These are phyloP conservation scores for Vishniacozyma victoriae DNA, from an alignment of 768 basidiomycete species.

Conservation along the genomic window DNA sequence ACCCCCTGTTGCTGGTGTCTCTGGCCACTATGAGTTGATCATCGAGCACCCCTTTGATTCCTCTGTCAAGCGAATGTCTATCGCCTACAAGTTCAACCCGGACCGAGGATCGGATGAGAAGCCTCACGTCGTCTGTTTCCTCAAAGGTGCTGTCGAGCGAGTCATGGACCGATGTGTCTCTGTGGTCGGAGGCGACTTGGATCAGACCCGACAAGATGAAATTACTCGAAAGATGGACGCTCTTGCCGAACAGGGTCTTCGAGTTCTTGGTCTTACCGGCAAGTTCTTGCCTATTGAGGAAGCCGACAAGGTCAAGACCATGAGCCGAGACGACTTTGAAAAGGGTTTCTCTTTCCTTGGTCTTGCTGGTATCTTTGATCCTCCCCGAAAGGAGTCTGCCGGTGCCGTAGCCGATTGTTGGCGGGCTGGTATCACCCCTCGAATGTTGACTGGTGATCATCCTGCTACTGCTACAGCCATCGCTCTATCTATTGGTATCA, in stretches of 20 bases:
- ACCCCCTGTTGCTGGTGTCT: constrained; percentile 25
- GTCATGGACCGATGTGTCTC: constrained; percentile 53
- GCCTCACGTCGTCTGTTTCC: constrained; percentile 34
- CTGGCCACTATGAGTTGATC: constrained; percentile 45
- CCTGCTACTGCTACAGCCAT: constrained; percentile 56
- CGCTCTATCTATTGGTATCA: constrained; percentile 53
- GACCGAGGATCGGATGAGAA: constrained; percentile 11
- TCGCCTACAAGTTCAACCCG: constrained; percentile 33
- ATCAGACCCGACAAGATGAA: constrained; percentile 28
- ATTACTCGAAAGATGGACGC: constrained; percentile 39
- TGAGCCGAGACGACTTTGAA: constrained; percentile 52
- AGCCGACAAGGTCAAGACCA: constrained; percentile 36
- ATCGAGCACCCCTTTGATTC: constrained; percentile 54
- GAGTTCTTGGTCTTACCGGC: constrained; percentile 49
- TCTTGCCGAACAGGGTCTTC: constrained; percentile 49
- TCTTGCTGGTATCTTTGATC: constrained; percentile 56
- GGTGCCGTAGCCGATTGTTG: constrained; percentile 55
- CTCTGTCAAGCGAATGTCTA: constrained; percentile 54
- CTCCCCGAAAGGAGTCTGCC: constrained; percentile 55
- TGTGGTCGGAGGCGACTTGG: constrained; percentile 35
- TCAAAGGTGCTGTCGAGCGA: constrained; percentile 51
- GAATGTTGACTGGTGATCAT: constrained; percentile 57
- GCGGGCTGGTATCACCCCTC: constrained; percentile 54
- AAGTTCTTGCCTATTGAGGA: constrained; percentile 42
- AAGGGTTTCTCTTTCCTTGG: constrained; percentile 54